Evolutionary conservation across 352 stramenopile genomes (phyloP), one percentile per base, ranked within the genome.

Genomic region (Phytophthora hybrid): DNA sequence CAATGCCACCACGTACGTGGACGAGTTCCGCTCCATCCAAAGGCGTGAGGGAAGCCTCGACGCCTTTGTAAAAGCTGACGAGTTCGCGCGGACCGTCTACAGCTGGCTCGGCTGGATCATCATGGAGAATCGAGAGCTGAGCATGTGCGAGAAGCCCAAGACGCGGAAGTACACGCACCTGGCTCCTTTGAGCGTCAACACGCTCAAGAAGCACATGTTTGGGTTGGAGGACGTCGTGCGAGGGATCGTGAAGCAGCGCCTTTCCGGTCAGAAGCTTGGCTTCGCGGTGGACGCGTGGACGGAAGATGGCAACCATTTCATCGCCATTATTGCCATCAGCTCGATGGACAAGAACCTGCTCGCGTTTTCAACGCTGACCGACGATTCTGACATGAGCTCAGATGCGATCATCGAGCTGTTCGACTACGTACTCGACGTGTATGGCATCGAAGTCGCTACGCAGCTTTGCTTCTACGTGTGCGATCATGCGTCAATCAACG

Each of bases 81-180:
- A 71, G 1, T 71, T 58, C 11, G 47, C 47, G 21, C 59, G 31
- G 6, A 58, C 14, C 29, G 41, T 65, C 51, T 69, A 77, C 39
- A 23, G 70, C 46, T 77, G 59, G 64, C 31, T 78, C 3, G 61
- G 72, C 9, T 71, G 71, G 71, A 41, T 37, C 16, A 34, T 75
- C 49, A 63, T 68, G 47, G 71, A 75, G 11, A 69, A 78, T 44
- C 61, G 51, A 9, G 51, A 66, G 39, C 32, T 72, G 9, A 39
- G 9, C 14, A 68, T 75, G 46, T 72, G 66, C 32, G 66, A 74
- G 53, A 78, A 75, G 37, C 13, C 26, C 1, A 55, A 66, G 23
- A 66, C 66, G 19, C 65, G 66, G 0, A 78, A 74, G 61, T 74
- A 78, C 71, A 64, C 71, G n/a, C 29, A 63, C 13, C 57, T 78